Base-by-base conservation (phyloP, 352 stramenopile genomes). In the Globisporangium paddicum region DNA sequence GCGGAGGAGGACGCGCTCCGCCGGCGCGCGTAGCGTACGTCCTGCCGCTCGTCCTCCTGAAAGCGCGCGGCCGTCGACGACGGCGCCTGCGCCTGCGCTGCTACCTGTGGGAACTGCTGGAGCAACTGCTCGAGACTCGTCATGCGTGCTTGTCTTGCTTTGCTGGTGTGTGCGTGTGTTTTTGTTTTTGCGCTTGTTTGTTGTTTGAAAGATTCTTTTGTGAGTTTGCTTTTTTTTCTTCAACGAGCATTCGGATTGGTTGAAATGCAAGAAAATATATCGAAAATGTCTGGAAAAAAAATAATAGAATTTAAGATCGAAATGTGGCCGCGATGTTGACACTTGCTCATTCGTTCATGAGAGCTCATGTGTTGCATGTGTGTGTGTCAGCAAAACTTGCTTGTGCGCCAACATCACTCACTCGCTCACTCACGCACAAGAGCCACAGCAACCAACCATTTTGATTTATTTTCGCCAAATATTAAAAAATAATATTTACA, bases 51-150 rank as follows among this genome's bases (percentile, higher is more conserved):
- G 6, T 54, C 28, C 38, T 35, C 40, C n/a, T 47, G 40, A 38
- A 58, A 58, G 52, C 42, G 41, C 7, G 25, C 6, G 13, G 2
- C 6, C 4, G 23, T 19, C 2, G 41, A 10, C 4, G 28, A 10
- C 4, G 28, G 32, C 32, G 42, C 38, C 8, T 32, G 54, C 42
- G 42, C n/a, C 25, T n/a, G n/a, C n/a, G 46, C 28, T 57, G 19
- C 9, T 13, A 28, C 47, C 41, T 54, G 47, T n/a, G 47, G 47
- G 47, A 54, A 54, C 25, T 41, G 37, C 37, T 32, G 35, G 23
- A 44, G 52, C 25, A 57, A 54, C 47, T 54, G 47, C 47, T 61
- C 60, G 44, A 66, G 52, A 44, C 60, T 37, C 16, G 58, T 25
- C 52, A 66, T 61, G 32, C 46, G 28, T 34, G n/a, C 5, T 37